phyloP scores from a whole-genome alignment of 129 eudicot genomes.

The Heracleum sosnowskyi region DNA sequence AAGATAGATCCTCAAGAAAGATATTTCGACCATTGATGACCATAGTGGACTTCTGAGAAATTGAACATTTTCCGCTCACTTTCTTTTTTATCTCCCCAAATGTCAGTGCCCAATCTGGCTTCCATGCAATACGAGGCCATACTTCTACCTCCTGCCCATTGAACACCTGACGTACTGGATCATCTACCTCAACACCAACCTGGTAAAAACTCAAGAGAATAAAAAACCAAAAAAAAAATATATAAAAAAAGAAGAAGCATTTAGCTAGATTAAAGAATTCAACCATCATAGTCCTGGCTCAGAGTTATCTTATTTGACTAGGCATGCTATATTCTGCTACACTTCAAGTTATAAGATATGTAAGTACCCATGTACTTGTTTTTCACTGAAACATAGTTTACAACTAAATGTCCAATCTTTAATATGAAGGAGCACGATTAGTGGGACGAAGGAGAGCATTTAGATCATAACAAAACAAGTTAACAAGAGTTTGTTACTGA shows the following conservation, averaged over 20 bases:
- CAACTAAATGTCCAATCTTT: background rate
- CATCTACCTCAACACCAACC: conserved; percentile 83
- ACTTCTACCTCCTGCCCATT: conserved; percentile 96
- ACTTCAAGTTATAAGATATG: background rate
- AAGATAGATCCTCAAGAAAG: conserved; percentile 50
- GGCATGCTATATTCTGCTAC: background rate
- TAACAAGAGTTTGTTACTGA: background rate
- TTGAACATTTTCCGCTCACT: conserved; percentile 48
- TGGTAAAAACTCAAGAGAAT: conserved; percentile 19
- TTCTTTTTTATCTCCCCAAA: conserved; percentile 62
- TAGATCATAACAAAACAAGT: too few species aligned
- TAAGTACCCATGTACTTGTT: background rate
- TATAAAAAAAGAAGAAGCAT: too few species aligned
- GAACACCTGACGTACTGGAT: conserved; percentile 54
- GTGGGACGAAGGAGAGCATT: background rate
- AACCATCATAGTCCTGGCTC: background rate
- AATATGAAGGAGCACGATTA: background rate
- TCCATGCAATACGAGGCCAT: conserved; percentile 88
- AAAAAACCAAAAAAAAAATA: background rate
- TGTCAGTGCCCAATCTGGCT: conserved; percentile 89
- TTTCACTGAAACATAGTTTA: background rate
- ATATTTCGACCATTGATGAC: conserved; percentile 59
- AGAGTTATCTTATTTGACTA: background rate
- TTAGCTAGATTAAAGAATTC: background rate
- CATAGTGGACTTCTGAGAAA: conserved; percentile 74